Base-by-base conservation (phyloP, 2,329 filamentous ascomycete genomes). In the Byssothecium circinans region DNA sequence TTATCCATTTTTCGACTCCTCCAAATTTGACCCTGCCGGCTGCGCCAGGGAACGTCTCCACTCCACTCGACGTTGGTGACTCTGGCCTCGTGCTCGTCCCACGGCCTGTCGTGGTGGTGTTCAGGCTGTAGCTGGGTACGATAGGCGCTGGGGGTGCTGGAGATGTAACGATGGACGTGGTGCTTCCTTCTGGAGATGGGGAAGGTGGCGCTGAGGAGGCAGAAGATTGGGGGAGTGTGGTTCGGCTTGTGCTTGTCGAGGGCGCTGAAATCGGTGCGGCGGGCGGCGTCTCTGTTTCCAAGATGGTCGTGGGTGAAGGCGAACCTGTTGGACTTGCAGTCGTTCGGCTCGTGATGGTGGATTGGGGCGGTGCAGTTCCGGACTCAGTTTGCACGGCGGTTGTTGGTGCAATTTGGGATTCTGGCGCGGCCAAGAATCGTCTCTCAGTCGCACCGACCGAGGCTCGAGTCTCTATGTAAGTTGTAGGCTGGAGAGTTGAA, bases 1-100 rank as follows among this genome's bases (percentile, higher is more conserved):
- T 35, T 6, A 60, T 25, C 43, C 50, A 57, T 5, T 47, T 49
- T 32, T 57, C 59, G 4, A 60, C 15, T 7, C 48, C 47, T 17
- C 49, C 52, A 37, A 57, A 49, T 14, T 25, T 37, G 10, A 49
- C 33, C 2, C 37, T 36, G 5, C 35, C 41, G 22, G 57, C 58
- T 2, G 46, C 52, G 23, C 50, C 53, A 10, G 55, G 44, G 22
- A 49, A 53, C 18, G 44, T 32, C 17, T 25, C n/a, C 10, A 47
- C 44, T 17, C n/a, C 17, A 30, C 47, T 50, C n/a, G 41, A 32
- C 2, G 18, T 50, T 4, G 50, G 34, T 7, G 51, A 42, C 1
- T 46, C 43, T 12, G 37, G 35, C 2, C 41, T n/a, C 18, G 30
- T 42, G 4, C 41, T 41, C 10, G 43, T 30, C 12, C 11, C 18